phyloP scores from a whole-genome alignment of 768 basidiomycete species.

The Suillus alpinus region DNA sequence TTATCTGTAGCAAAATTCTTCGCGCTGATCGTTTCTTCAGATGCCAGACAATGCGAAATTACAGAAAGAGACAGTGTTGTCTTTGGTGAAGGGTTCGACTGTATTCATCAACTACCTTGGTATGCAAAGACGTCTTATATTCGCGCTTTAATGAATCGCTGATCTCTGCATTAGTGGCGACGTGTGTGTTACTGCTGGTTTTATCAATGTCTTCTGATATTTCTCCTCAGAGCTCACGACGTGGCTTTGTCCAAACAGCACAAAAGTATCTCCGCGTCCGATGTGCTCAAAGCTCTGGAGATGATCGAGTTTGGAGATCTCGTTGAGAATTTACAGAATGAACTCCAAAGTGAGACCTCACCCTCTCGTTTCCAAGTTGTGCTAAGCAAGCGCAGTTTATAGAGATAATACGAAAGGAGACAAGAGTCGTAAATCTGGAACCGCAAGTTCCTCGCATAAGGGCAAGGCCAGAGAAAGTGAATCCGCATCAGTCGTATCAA shows the following conservation, averaged over 20 bases:
- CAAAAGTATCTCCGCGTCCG: constrained; percentile 86
- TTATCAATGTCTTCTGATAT: not conserved
- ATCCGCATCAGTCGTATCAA: constrained; percentile 27
- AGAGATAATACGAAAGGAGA: constrained; percentile 62
- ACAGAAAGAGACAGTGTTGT: constrained; percentile 85
- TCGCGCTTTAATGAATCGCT: not conserved
- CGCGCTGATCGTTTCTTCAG: constrained; percentile 37
- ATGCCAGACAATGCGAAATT: constrained; percentile 82
- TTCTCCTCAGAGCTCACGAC: constrained; percentile 70
- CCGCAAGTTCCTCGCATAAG: constrained; percentile 23
- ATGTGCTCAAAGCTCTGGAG: constrained; percentile 86
- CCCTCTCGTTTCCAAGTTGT: not conserved
- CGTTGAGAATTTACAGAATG: constrained; percentile 56
- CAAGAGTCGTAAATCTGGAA: constrained; percentile 40
- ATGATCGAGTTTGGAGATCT: constrained; percentile 74
- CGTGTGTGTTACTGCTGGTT: constrained; percentile 30
- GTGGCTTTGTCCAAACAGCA: constrained; percentile 81
- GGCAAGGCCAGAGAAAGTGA: constrained; percentile 32
- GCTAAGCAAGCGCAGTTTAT: constrained; percentile 46
- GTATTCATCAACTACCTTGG: constrained; percentile 95
- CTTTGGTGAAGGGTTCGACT: constrained; percentile 84
- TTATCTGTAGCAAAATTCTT: not conserved
- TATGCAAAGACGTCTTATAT: constrained; percentile 30
- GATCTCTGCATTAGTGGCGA: constrained; percentile 37
- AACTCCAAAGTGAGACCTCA: constrained; percentile 55